phyloP scores from a whole-genome alignment of 176 grass and related monocot species.

The Zea luxurians region DNA sequence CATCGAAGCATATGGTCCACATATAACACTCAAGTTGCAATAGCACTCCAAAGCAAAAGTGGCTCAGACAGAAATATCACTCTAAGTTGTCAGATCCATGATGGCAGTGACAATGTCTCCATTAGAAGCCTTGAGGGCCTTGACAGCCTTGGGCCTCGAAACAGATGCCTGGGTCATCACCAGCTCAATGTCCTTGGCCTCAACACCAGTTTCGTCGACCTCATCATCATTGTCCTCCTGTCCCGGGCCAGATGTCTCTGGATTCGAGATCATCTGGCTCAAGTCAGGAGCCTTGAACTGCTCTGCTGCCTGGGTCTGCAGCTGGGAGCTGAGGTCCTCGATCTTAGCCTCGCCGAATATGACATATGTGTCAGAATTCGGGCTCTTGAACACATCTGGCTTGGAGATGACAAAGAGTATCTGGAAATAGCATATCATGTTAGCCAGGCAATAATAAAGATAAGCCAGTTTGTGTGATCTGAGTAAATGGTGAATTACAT shows the following conservation, averaged over 20 bases:
- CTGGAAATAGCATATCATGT: slow-evolving; percentile 28
- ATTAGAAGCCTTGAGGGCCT: slow-evolving; percentile 49
- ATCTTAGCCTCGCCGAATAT: slow-evolving; percentile 73
- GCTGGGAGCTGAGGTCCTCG: slow-evolving; percentile 68
- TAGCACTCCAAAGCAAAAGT: neutral
- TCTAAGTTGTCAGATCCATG: slow-evolving; percentile 66
- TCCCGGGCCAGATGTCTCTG: slow-evolving; percentile 40
- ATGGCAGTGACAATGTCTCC: slow-evolving; percentile 75
- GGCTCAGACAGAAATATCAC: neutral
- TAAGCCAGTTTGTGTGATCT: neutral
- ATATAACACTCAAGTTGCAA: slow-evolving; percentile 4
- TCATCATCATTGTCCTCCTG: slow-evolving; percentile 60
- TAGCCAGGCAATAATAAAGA: neutral
- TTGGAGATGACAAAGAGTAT: slow-evolving; percentile 74
- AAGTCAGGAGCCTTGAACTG: slow-evolving; percentile 64
- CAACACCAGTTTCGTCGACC: slow-evolving; percentile 57
- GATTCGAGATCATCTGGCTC: slow-evolving; percentile 42
- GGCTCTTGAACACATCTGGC: slow-evolving; percentile 76
- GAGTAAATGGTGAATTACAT: slow-evolving; percentile 41
- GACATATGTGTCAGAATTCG: slow-evolving; percentile 66
- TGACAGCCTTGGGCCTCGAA: slow-evolving; percentile 53
- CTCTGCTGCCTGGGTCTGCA: slow-evolving; percentile 67
- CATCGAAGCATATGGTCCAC: slow-evolving; percentile 6
- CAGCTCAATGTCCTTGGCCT: slow-evolving; percentile 65
- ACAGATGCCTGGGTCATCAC: slow-evolving; percentile 68